A percentile compares a stretch with the other conserved stretches of the same genome.
Evolutionary conservation across 2,329 filamentous ascomycete species (phyloP).

Genomic region (Diaporthe australafricana): DNA sequence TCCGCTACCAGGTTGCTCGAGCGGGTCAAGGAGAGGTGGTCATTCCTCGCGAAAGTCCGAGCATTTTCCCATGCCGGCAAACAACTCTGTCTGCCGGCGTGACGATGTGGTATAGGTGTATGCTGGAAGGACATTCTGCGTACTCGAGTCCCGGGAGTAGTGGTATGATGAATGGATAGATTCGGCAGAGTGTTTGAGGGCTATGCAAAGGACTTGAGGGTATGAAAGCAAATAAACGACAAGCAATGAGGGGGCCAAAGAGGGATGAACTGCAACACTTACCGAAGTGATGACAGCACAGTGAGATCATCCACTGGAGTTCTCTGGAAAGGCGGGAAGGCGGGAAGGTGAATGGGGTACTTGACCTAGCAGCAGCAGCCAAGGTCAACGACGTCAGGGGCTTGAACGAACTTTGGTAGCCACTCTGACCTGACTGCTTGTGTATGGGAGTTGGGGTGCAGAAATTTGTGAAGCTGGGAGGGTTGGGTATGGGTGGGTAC

Average conservation of each 20-base stretch:
- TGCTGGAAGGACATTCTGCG: neutral
- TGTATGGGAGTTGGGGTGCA: neutral
- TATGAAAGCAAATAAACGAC: neutral
- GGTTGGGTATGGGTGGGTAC: too few species aligned
- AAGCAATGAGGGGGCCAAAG: neutral
- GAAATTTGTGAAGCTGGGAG: neutral
- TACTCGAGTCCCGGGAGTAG: too few species aligned
- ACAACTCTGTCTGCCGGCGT: neutral
- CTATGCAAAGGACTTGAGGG: neutral
- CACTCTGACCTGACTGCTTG: too few species aligned
- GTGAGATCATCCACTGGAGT: too few species aligned
- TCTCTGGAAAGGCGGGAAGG: too few species aligned
- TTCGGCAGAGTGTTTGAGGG: neutral
- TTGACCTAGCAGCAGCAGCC: neutral
- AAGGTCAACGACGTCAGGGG: neutral
- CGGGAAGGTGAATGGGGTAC: neutral
- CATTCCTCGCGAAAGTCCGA: too few species aligned
- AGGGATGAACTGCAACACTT: neutral
- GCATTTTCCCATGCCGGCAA: too few species aligned
- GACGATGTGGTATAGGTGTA: neutral
- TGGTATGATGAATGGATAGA: neutral
- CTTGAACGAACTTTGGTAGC: neutral
- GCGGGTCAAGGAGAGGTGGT: too few species aligned
- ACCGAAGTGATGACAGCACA: too few species aligned
- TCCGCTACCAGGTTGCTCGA: neutral